Evolutionary conservation across 2,329 filamentous ascomycete species (phyloP).

Genomic region (Bipolaris sorokiniana): DNA sequence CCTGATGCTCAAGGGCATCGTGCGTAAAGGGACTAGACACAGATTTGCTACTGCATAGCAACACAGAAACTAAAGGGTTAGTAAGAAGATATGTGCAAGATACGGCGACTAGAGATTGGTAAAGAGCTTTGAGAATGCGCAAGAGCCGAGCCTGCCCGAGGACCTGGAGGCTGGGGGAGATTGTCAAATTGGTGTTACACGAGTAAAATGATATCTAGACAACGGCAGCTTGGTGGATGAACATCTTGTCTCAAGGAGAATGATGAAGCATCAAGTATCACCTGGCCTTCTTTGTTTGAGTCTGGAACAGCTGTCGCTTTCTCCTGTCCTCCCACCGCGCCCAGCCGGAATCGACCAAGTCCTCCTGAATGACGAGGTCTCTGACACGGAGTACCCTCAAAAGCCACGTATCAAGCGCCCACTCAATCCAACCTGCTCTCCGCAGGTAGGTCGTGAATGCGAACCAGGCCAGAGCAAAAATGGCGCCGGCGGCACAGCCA

Average conservation of each 20-base stretch:
- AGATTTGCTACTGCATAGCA: too few species aligned
- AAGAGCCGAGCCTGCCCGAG: neutral
- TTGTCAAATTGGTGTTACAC: neutral
- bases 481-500: conserved; percentile 72
- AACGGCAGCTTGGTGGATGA: neutral
- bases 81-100: too few species aligned
- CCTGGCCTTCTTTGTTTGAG: conserved; percentile 36
- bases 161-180: neutral
- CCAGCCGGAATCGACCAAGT: conserved; percentile 91
- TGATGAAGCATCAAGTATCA: conserved; percentile 12
- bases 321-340: conserved; percentile 77
- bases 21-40: too few species aligned
- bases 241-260: neutral
- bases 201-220: neutral
- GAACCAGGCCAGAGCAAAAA: conserved; percentile 82
- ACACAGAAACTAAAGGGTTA: too few species aligned
- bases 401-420: conserved; percentile 70
- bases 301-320: conserved; percentile 28
- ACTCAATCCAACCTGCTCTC: conserved; percentile 71
- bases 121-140: neutral
- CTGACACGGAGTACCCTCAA: conserved; percentile 73
- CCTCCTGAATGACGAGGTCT: conserved; percentile 86
- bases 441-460: conserved; percentile 70
- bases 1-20: too few species aligned
- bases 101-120: neutral